Conservation (phyloP, 495 filamentous ascomycete genomes). For the Aspergillus wentii region DNA sequence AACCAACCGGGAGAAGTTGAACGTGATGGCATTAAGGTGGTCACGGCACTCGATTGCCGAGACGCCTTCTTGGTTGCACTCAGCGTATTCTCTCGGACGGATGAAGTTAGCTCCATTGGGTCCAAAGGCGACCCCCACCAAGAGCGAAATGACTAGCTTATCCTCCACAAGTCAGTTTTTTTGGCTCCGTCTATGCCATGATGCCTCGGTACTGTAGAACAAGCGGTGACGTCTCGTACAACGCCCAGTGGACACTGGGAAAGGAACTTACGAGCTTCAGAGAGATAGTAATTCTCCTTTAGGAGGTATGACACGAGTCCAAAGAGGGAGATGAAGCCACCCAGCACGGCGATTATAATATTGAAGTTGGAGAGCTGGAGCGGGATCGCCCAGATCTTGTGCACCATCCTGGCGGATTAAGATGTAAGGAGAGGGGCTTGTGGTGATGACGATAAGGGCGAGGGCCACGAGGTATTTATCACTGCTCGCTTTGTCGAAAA, state of each 20-base stretch:
- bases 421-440: too few species aligned
- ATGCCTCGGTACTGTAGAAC: too few species aligned
- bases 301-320: constrained; percentile 82
- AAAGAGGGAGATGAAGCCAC: constrained; percentile 85
- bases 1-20: constrained; percentile 83
- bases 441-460: too few species aligned
- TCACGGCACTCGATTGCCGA: too few species aligned
- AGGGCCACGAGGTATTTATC: too few species aligned
- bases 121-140: constrained; percentile 74
- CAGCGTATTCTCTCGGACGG: constrained; percentile 69
- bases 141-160: constrained; percentile 74
- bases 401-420: too few species aligned
- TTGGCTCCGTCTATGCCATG: too few species aligned
- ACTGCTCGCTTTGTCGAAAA: too few species aligned
- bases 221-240: too few species aligned
- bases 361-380: constrained; percentile 81
- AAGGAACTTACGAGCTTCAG: constrained; percentile 62
- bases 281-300: constrained; percentile 89
- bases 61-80: constrained; percentile 51
- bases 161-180: constrained; percentile 2
- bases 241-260: neutral
- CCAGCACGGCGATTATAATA: constrained; percentile 74
- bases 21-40: constrained; percentile 61
- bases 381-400: too few species aligned
- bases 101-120: constrained; percentile 75